phyloP scores from a whole-genome alignment of 371 early-diverging fungal genomes.

The Globomyces sp. region DNA sequence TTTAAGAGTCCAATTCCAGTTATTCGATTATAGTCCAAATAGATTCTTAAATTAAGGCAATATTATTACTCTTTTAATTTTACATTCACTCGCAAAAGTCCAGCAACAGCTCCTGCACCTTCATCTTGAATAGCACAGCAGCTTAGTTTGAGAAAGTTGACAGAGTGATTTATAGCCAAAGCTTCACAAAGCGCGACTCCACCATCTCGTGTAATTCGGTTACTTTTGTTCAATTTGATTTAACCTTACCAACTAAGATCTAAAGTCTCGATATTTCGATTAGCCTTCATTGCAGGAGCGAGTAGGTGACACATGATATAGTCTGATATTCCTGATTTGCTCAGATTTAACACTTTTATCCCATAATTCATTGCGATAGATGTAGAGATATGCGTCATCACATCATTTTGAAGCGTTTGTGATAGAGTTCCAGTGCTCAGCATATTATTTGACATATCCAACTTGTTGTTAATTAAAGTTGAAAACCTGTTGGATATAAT shows the following conservation, averaged over 20 bases:
- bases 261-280: constrained; percentile 24
- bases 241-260: constrained; percentile 42
- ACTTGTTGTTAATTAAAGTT: not conserved
- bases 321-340: constrained; percentile 47
- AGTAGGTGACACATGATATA: constrained; percentile 36
- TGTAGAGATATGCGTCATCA: constrained; percentile 37
- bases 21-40: constrained; percentile 46
- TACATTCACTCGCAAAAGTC: constrained; percentile 39
- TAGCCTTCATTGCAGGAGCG: constrained; percentile 31
- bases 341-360: constrained; percentile 25
- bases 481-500: constrained; percentile 19
- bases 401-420: constrained; percentile 37
- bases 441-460: constrained; percentile 45
- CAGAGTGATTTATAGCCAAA: constrained; percentile 34
- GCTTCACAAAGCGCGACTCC: constrained; percentile 42
- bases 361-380: constrained; percentile 37
- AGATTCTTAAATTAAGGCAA: constrained; percentile 22
- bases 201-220: constrained; percentile 49
- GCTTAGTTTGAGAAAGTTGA: constrained; percentile 38
- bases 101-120: constrained; percentile 44
- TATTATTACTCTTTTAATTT: constrained; percentile 30
- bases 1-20: constrained; percentile 35
- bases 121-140: constrained; percentile 50
- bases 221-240: constrained; percentile 24
- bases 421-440: constrained; percentile 25